Evolutionary conservation across 2,329 filamentous ascomycete species (phyloP), one percentile per base, ranked within the genome.

Genomic region (Fusarium coffeatum): DNA sequence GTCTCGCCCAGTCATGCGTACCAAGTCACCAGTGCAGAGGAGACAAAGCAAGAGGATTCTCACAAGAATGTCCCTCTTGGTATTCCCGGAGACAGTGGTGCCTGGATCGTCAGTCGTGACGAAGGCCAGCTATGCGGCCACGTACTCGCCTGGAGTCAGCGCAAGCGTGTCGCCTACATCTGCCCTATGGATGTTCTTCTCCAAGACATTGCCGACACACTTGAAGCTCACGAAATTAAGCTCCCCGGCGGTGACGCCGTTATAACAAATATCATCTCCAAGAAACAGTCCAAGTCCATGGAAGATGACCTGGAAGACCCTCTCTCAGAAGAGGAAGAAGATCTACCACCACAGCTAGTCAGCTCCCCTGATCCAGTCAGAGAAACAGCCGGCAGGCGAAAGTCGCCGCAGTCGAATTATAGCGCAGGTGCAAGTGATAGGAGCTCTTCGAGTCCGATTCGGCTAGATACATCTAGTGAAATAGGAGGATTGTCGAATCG

Each of bases 111-210:
- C 18, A 92, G 95, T 72, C 91, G 92, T 60, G 86, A 87, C 8
- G 85, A 90, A n/a, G 93, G 93, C 3, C 88, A 90, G 40, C 89
- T 98, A 5, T 96, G 93, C 72, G 95, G 95, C 0, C 95, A 98
- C 74, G 93, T 98, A 0, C 85, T 98, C 15, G 95, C 95, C 0
- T 97, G 92, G 90, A 95, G 92, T 72, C 88, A 90, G 68, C 89
- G 90, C 66, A 95, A 92, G 76, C 89, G 89, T 43, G 90, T 93
- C 8, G 94, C 94, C 0, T 98, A 97, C 78, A 96, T 98, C 66
- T 96, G 93, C 66, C 95, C 95, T 0, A 98, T 98, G 95, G 93
- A 98, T 60, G 87, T 98, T 4, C 82, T 97, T 15, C 85, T 98
- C 13, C 88, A 91, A 28, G 95, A 98, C 76, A 97, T 98, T 59